These are phyloP conservation scores for Linderniella brevidens DNA, from an alignment of 257 asterid genomes.

Conservation along the genomic window DNA sequence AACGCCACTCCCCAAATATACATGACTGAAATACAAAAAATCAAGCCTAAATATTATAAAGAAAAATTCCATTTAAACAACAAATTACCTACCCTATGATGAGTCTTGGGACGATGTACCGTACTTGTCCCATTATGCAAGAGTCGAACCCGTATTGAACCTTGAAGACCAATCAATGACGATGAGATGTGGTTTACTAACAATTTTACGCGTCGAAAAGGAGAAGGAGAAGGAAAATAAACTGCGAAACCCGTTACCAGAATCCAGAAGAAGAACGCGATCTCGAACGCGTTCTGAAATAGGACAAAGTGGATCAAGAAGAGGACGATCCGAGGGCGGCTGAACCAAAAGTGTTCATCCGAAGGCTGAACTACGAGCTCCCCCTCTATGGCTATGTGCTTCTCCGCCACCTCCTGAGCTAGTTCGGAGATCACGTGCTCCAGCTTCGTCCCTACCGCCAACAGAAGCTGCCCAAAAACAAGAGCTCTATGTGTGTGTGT, in stretches of 20 bases:
- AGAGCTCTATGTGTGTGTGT: no score
- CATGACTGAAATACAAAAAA: background rate
- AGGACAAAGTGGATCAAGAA: conserved; percentile 81
- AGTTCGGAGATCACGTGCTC: conserved; percentile 79
- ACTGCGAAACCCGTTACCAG: conserved; percentile 25
- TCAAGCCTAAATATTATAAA: background rate
- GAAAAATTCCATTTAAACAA: background rate
- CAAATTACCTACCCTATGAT: conserved; percentile 48
- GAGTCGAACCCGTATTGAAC: conserved; percentile 81
- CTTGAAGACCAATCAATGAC: conserved; percentile 15
- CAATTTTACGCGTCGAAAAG: background rate
- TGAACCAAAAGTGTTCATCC: conserved; percentile 87
- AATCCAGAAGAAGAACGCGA: conserved; percentile 98
- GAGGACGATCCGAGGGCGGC: conserved; percentile 58
- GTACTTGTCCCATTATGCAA: conserved; percentile 88
- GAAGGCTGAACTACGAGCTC: conserved; percentile 83
- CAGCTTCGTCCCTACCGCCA: conserved; percentile 87
- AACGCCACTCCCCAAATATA: no score
- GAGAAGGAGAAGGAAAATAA: background rate
- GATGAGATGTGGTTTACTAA: no score
- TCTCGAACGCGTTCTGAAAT: conserved; percentile 96
- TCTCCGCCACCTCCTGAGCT: conserved; percentile 95
- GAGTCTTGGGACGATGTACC: conserved; percentile 69
- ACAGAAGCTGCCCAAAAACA: conserved; percentile 43
- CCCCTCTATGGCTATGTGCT: conserved; percentile 84